phyloP scores from a whole-genome alignment of 306 rosid species.

The Hylodesmum podocarpum region DNA sequence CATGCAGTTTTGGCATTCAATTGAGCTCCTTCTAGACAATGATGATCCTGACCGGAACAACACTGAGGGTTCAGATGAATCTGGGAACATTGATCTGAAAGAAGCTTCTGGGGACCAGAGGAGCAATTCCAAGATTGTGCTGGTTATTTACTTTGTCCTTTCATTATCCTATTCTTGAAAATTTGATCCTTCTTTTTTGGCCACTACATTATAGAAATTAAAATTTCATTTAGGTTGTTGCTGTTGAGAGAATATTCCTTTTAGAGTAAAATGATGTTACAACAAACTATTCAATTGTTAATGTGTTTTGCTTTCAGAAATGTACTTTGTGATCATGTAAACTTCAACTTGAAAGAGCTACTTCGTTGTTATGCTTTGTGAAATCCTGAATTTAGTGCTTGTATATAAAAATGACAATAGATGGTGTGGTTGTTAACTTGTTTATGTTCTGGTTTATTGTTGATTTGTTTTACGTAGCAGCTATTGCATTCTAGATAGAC shows the following conservation, averaged over 20 bases:
- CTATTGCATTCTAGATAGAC: background rate
- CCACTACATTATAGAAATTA: background rate
- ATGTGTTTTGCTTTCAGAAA: background rate
- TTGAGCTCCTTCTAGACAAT: constrained; percentile 57
- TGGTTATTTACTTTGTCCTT: constrained; percentile 37
- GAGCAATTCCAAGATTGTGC: constrained; percentile 43
- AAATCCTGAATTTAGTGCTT: constrained; percentile 6
- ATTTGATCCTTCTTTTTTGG: background rate
- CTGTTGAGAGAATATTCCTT: background rate
- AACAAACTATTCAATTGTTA: background rate
- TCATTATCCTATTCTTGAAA: background rate
- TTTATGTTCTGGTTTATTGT: background rate
- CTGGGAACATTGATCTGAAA: constrained; percentile 35
- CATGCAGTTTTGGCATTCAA: constrained; percentile 90
- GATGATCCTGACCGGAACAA: constrained; percentile 34
- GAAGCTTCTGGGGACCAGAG: constrained; percentile 46
- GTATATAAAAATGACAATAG: background rate
- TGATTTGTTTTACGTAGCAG: background rate
- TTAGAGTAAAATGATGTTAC: constrained; percentile 23
- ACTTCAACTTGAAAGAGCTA: constrained; percentile 3
- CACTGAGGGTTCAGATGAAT: constrained; percentile 31
- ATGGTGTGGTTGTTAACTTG: constrained; percentile 5
- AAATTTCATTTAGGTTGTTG: background rate
- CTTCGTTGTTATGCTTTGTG: background rate
- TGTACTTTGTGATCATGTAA: background rate